A percentile compares a stretch with the other conserved stretches of the same genome.
phyloP scores from a whole-genome alignment of 148 eudicot genomes.

The Cornus kousa region DNA sequence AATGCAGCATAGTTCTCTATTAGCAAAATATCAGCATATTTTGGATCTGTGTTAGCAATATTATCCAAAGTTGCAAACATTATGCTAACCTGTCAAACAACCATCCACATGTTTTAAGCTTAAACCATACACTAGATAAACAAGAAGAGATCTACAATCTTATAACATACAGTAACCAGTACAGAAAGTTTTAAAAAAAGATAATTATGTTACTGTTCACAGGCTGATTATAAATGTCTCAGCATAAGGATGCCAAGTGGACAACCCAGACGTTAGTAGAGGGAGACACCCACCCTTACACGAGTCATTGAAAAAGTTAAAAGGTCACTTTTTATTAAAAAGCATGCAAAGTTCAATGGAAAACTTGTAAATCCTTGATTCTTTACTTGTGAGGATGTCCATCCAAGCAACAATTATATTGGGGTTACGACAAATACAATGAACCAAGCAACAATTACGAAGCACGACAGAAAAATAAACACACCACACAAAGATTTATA shows the following conservation, averaged over 20 bases:
- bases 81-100: slow-evolving; percentile 63
- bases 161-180: neutral
- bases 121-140: neutral
- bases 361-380: no score
- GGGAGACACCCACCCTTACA: neutral
- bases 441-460: no score
- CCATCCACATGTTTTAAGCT: neutral
- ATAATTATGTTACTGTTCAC: neutral
- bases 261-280: neutral
- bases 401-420: no score
- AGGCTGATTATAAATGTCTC: neutral
- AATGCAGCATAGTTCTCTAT: slow-evolving; percentile 97
- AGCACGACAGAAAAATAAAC: no score
- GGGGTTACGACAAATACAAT: no score
- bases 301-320: neutral
- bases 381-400: no score
- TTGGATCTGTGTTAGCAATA: slow-evolving; percentile 73
- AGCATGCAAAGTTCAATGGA: neutral
- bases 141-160: neutral
- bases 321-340: neutral
- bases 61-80: slow-evolving; percentile 97
- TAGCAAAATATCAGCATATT: slow-evolving; percentile 79
- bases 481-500: no score
- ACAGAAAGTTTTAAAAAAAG: neutral
- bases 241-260: neutral